Percentiles rank a stretch among this genome's conserved stretches.
Evolutionary conservation across 768 basidiomycete species (phyloP).

Genomic region (Calvatia gigantea): DNA sequence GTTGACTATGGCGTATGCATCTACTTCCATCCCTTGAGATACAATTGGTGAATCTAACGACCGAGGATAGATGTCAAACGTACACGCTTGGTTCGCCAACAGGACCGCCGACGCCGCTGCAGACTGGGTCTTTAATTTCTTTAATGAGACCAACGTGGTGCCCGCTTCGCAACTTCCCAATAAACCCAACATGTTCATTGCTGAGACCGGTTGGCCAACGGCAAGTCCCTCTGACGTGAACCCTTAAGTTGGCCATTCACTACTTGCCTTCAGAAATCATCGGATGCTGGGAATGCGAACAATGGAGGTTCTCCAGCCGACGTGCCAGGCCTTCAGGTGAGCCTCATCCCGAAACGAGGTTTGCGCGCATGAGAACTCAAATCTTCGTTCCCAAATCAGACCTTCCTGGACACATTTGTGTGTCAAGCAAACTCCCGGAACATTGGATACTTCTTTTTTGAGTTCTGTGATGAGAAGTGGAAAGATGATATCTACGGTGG

Average conservation of each 20-base stretch:
- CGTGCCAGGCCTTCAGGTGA: slow-evolving; percentile 52
- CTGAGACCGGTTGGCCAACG: slow-evolving; percentile 85
- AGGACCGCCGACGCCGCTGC: slow-evolving; percentile 69
- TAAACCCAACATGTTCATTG: slow-evolving; percentile 82
- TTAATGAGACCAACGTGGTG: slow-evolving; percentile 61
- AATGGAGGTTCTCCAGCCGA: slow-evolving; percentile 71
- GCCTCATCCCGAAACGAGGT: background rate
- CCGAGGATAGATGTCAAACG: slow-evolving; percentile 69
- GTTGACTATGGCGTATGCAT: slow-evolving; percentile 66
- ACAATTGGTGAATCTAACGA: background rate
- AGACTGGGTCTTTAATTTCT: slow-evolving; percentile 79
- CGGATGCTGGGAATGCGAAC: slow-evolving; percentile 47
- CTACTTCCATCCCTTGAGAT: slow-evolving; percentile 9
- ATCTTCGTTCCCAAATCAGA: slow-evolving; percentile 32
- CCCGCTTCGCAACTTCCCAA: slow-evolving; percentile 61
- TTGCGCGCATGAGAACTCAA: background rate
- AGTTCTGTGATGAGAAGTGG: slow-evolving; percentile 82
- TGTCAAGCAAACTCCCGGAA: slow-evolving; percentile 79
- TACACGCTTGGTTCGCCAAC: slow-evolving; percentile 94
- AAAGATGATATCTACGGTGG: slow-evolving; percentile 72
- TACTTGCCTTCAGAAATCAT: slow-evolving; percentile 44
- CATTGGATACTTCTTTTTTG: slow-evolving; percentile 86
- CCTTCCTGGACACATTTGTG: slow-evolving; percentile 84
- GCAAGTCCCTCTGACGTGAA: slow-evolving; percentile 34
- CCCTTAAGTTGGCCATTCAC: background rate